Base-by-base conservation (phyloP, 495 filamentous ascomycete genomes). In the Aspergillus avenaceus region DNA sequence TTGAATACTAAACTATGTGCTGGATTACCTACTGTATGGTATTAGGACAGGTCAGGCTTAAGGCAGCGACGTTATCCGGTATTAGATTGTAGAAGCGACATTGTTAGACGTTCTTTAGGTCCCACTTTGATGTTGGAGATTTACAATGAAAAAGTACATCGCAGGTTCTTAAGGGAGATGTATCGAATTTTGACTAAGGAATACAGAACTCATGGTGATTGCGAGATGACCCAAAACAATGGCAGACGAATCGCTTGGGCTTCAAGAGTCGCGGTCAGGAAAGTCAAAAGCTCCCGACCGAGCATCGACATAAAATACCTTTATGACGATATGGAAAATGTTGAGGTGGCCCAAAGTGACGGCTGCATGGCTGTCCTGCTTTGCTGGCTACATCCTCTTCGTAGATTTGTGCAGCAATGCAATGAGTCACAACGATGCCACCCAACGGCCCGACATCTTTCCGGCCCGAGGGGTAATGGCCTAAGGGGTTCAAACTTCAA, bases 201-300 rank as follows among this genome's bases (percentile, higher is more conserved):
- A 74, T 77, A 44, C 71, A 76, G 46, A 75, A n/a, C n/a, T n/a
- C n/a, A n/a, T n/a, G n/a, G n/a, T 73, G 45, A 62, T 77, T 24
- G 74, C 70, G 3, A n/a, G n/a, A n/a, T n/a, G n/a, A n/a, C n/a
- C n/a, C n/a, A n/a, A n/a, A n/a, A n/a, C n/a, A n/a, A n/a, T n/a
- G n/a, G n/a, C n/a, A n/a, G n/a, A n/a, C n/a, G n/a, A n/a, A 76
- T 56, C 70, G 67, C 16, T 73, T 74, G 50, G 55, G 61, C 57
- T 43, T 26, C 5, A 55, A 54, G 27, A 43, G 31, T 0, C n/a
- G 23, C 14, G 8, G 23, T 11, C 21, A 26, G 29, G 21, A 27
- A 32, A 27, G 16, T 38, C 34, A 21, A 18, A 16, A 38, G 16
- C 2, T 8, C n/a, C 21, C 16, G 8, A 18, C 2, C 31, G n/a